A percentile compares a stretch with the other conserved stretches of the same genome.
phyloP scores from a whole-genome alignment of 1,139 yeast genomes.

The Taphrina communis region DNA sequence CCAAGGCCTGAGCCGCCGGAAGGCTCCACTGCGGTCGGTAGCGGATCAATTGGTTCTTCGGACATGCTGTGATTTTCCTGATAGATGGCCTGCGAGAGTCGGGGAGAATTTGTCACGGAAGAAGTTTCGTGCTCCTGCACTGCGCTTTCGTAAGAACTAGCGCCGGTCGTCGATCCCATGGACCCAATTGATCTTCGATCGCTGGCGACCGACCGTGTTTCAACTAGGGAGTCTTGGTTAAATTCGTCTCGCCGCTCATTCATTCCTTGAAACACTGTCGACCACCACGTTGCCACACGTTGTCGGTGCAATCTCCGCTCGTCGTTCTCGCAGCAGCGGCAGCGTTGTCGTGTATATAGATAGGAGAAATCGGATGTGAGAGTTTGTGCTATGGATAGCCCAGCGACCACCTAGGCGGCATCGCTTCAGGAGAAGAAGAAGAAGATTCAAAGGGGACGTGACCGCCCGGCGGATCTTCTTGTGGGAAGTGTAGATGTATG shows the following conservation, averaged over 20 bases:
- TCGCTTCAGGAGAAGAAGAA: slow-evolving; percentile 1
- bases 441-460: neutral
- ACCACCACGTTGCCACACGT: slow-evolving; percentile 6
- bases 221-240: slow-evolving; percentile 18
- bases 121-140: slow-evolving; percentile 16
- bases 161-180: slow-evolving; percentile 20
- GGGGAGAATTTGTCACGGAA: slow-evolving; percentile 5
- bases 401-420: slow-evolving; percentile 3
- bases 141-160: slow-evolving; percentile 23
- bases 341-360: neutral
- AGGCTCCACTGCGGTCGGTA: slow-evolving; percentile 7
- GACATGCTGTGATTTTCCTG: slow-evolving; percentile 6
- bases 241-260: slow-evolving; percentile 19
- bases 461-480: neutral
- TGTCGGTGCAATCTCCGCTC: neutral
- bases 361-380: slow-evolving; percentile 7
- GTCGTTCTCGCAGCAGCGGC: neutral
- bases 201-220: slow-evolving; percentile 16
- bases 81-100: neutral
- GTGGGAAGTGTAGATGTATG: slow-evolving; percentile 1
- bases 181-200: slow-evolving; percentile 12
- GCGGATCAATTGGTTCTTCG: slow-evolving; percentile 1
- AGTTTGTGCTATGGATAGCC: neutral
- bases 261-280: slow-evolving; percentile 19
- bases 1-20: neutral